phyloP scores from a whole-genome alignment of 2,329 filamentous ascomycete genomes.

The Fusarium veterinarium region DNA sequence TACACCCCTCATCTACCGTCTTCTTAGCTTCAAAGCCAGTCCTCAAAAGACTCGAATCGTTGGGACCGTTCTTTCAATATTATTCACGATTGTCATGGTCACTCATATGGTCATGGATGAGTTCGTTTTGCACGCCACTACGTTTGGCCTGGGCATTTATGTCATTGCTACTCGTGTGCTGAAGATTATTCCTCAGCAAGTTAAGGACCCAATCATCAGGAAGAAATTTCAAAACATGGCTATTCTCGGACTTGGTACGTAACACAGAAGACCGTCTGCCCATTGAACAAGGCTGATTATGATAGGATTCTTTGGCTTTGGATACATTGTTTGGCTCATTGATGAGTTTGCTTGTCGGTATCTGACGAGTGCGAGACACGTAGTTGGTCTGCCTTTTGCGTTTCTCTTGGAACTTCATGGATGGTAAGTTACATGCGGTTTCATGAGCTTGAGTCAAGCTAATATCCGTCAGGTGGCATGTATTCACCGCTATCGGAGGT shows the following conservation, averaged over 20 bases:
- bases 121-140: slow-evolving; percentile 53
- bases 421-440: slow-evolving; percentile 46
- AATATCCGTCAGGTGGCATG: slow-evolving; percentile 51
- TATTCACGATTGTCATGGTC: slow-evolving; percentile 52
- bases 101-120: slow-evolving; percentile 57
- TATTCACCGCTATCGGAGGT: slow-evolving; percentile 55
- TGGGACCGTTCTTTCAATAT: slow-evolving; percentile 30
- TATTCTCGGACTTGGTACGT: slow-evolving; percentile 35
- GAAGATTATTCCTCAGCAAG: slow-evolving; percentile 48
- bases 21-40: slow-evolving; percentile 50
- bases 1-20: slow-evolving; percentile 55
- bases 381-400: slow-evolving; percentile 51
- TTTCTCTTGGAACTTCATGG: slow-evolving; percentile 56
- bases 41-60: slow-evolving; percentile 41
- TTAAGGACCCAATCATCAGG: slow-evolving; percentile 42
- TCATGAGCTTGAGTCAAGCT: background rate
- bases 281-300: background rate
- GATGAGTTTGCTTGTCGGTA: slow-evolving; percentile 50
- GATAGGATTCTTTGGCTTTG: slow-evolving; percentile 51
- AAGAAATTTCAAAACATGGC: slow-evolving; percentile 36
- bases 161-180: slow-evolving; percentile 48
- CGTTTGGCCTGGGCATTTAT: slow-evolving; percentile 51
- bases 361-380: slow-evolving; percentile 44
- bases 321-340: slow-evolving; percentile 55
- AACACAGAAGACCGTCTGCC: fast-evolving